Evolutionary conservation across 495 filamentous ascomycete species (phyloP), one percentile per base, ranked within the genome.

Genomic region (Filosporella fistucella): DNA sequence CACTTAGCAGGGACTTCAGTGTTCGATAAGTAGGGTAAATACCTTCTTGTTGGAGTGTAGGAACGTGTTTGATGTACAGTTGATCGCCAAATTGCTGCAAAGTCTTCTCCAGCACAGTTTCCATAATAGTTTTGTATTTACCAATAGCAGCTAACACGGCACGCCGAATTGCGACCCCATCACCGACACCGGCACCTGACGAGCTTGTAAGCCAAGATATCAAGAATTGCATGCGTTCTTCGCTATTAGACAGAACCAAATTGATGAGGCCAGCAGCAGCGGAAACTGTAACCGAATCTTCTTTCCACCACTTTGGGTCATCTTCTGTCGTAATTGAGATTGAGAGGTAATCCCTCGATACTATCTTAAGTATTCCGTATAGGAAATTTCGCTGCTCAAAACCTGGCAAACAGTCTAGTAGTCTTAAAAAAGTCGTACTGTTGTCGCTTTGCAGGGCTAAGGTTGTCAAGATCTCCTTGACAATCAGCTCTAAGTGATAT

Each of bases 11-110:
- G 41, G 20, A 47, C 17, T 23, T 45, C 22, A 29, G 29, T 13
- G n/a, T 7, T 11, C 17, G 11, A 37, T 36, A 36, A 22, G 13
- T 23, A 29, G 47, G 14, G 21, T 28, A 34, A 22, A 38, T 49
- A 87, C 88, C 86, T 77, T 96, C 89, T 74, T 99, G 93, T 52
- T 88, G 82, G 26, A 88, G 60, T 17, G 85, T 77, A 2, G 89
- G 84, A 4, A 84, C 80, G 61, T 96, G 89, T 48, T 82, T 86
- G 55, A 96, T 89, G 57, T 84, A 91, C 28, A 96, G 69, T 42
- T 86, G 81, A 54, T 97, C 91, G 10, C 84, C 86, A 59, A 96
- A 95, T 28, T 86, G 75, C 38, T 68, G 66, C 21, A 96, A 68
- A 41, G 71, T 72, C 57, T 80, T 85, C 49, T 86, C 77, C 14